A percentile compares a stretch with the other conserved stretches of the same genome.
Conservation (phyloP, 2,329 filamentous ascomycete species). For the Aquanectria penicillioides region DNA sequence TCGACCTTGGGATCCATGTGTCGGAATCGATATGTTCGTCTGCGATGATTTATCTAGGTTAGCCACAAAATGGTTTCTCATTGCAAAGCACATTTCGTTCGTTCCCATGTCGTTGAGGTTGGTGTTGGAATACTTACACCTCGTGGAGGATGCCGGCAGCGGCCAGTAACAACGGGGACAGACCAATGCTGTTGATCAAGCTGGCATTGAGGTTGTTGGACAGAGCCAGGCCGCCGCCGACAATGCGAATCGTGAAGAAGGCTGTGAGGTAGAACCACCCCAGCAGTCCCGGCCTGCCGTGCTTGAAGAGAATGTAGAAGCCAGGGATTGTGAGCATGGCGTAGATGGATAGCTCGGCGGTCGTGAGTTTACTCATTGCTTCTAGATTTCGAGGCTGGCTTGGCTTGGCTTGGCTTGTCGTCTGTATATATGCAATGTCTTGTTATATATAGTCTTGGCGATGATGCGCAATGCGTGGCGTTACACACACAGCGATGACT, state of each 20-base stretch:
- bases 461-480: background rate
- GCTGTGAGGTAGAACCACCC: slow-evolving; percentile 51
- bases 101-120: too few relatives aligned
- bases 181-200: slow-evolving; percentile 50
- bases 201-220: slow-evolving; percentile 41
- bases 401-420: background rate
- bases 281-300: slow-evolving; percentile 47
- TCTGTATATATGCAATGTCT: background rate
- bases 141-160: slow-evolving; percentile 48
- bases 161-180: slow-evolving; percentile 49
- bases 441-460: background rate
- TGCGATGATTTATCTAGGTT: too few relatives aligned
- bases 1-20: slow-evolving; percentile 10
- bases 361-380: slow-evolving; percentile 29
- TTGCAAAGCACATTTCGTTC: too few relatives aligned
- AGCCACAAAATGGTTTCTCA: too few relatives aligned
- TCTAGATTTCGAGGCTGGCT: background rate
- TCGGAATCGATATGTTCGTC: slow-evolving; percentile 6
- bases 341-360: slow-evolving; percentile 49
- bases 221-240: slow-evolving; percentile 45
- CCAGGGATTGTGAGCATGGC: slow-evolving; percentile 42
- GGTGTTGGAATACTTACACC: slow-evolving; percentile 29
- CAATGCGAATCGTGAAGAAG: slow-evolving; percentile 51
- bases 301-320: slow-evolving; percentile 45
- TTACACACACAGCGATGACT: background rate